phyloP scores from a whole-genome alignment of 148 eudicot species.

The Limonium bicolor region DNA sequence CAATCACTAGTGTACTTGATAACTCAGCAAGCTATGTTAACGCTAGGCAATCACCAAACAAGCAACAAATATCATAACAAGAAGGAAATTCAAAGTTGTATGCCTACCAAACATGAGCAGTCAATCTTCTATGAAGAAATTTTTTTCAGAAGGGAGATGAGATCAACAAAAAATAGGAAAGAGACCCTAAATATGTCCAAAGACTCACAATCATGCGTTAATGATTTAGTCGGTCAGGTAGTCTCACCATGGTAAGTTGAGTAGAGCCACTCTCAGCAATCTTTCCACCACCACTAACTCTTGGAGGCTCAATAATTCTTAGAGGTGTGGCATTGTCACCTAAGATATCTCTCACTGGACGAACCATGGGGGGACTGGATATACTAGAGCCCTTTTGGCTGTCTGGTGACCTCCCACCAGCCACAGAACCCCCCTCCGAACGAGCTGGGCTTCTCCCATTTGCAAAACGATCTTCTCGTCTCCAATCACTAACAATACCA shows the following conservation, averaged over 20 bases:
- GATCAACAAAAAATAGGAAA: too few relatives aligned
- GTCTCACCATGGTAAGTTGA: conserved; percentile 38
- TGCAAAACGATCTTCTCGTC: conserved; percentile 84
- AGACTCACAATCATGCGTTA: too few relatives aligned
- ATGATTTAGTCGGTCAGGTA: too few relatives aligned
- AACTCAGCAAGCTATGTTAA: too few relatives aligned
- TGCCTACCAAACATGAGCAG: too few relatives aligned
- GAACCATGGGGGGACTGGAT: conserved; percentile 55
- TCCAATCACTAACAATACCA: conserved; percentile 67
- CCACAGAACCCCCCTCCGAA: conserved; percentile 52
- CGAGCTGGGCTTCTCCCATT: conserved; percentile 61
- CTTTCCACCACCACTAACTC: conserved; percentile 36
- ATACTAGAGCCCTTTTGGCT: conserved; percentile 30
- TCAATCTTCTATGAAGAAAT: too few relatives aligned
- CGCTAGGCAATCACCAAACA: too few relatives aligned
- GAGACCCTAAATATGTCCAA: too few relatives aligned
- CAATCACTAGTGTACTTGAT: too few relatives aligned
- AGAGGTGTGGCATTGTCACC: conserved; percentile 71
- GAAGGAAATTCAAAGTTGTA: too few relatives aligned
- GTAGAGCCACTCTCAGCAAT: conserved; percentile 26
- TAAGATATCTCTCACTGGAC: conserved; percentile 75
- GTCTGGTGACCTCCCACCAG: conserved; percentile 72
- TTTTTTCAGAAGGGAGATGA: too few relatives aligned
- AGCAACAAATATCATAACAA: too few relatives aligned
- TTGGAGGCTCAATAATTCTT: conserved; percentile 83